A percentile compares a stretch with the other conserved stretches of the same genome.
Evolutionary conservation across 345 rosid species (phyloP).

Genomic region (Ricinus communis): DNA sequence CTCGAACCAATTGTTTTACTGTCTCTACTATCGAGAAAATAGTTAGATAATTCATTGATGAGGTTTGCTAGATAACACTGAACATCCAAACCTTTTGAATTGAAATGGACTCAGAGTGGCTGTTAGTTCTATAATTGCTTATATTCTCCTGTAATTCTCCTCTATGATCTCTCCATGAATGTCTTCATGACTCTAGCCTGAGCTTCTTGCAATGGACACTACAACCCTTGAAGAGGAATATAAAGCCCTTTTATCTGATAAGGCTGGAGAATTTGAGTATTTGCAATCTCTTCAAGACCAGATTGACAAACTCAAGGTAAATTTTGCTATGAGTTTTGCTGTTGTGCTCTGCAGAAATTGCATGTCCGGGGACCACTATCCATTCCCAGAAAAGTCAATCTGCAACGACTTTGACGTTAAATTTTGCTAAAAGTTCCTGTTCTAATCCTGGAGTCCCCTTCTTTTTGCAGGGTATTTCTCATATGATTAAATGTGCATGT

Average conservation of each 20-base stretch:
- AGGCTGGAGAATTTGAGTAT: conserved; percentile 54
- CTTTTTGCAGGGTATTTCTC: conserved; percentile 55
- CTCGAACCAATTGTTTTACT: neutral
- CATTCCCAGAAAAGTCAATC: neutral
- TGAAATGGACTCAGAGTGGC: neutral
- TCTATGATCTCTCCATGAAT: neutral
- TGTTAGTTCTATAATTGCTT: neutral
- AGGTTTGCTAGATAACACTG: neutral
- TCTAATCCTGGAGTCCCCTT: conserved; percentile 14
- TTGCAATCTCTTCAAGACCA: conserved; percentile 49
- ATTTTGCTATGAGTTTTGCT: conserved; percentile 4
- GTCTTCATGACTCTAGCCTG: conserved; percentile 45
- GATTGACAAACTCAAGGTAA: conserved; percentile 57
- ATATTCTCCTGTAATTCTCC: conserved; percentile 7
- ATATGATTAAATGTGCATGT: conserved; percentile 51
- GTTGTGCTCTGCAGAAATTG: neutral
- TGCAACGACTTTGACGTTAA: too few species aligned
- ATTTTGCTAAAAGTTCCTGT: neutral
- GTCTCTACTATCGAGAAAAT: neutral
- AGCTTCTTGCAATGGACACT: conserved; percentile 49
- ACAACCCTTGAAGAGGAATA: conserved; percentile 55
- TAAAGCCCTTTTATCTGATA: conserved; percentile 52
- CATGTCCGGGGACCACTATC: neutral
- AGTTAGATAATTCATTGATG: neutral
- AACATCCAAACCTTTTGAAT: neutral